Percentiles rank a stretch among this genome's conserved stretches.
Conservation (phyloP, 1,284 basidiomycete species). For the Sporisorium graminicola region DNA sequence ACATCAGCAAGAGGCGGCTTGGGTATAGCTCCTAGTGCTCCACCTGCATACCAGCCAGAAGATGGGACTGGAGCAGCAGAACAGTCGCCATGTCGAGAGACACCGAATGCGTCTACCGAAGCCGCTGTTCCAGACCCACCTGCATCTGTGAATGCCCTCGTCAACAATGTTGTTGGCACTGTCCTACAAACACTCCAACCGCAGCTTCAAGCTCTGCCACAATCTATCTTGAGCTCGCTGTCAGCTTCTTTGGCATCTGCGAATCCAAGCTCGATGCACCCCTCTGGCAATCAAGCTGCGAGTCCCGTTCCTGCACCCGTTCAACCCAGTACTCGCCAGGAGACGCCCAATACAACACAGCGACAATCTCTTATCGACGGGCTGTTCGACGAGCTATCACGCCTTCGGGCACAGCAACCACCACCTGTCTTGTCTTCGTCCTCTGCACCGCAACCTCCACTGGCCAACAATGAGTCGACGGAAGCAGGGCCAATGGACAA, state of each 20-base stretch:
- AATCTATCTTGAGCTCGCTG: conserved; percentile 6
- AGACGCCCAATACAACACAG: background rate
- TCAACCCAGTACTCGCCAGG: background rate
- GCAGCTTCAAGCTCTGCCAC: conserved; percentile 7
- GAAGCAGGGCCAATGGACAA: background rate
- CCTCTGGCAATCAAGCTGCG: too few species aligned
- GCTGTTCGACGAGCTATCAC: conserved; percentile 29
- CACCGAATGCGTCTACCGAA: background rate
- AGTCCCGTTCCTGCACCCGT: background rate
- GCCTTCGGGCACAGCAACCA: conserved; percentile 28
- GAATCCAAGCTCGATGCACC: background rate
- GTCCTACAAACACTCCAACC: conserved; percentile 25
- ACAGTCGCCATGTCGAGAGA: background rate
- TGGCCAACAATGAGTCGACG: background rate
- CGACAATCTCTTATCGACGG: conserved; percentile 34
- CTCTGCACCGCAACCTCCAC: background rate
- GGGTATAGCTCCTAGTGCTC: background rate
- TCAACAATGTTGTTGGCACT: conserved; percentile 9
- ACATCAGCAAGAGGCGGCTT: background rate
- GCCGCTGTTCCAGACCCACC: background rate
- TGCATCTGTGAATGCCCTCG: background rate
- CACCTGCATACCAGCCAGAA: background rate
- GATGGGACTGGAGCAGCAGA: background rate
- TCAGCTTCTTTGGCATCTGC: conserved; percentile 1
- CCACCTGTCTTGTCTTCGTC: background rate